phyloP scores from a whole-genome alignment of 495 filamentous ascomycete genomes.

The Neurospora sp. region DNA sequence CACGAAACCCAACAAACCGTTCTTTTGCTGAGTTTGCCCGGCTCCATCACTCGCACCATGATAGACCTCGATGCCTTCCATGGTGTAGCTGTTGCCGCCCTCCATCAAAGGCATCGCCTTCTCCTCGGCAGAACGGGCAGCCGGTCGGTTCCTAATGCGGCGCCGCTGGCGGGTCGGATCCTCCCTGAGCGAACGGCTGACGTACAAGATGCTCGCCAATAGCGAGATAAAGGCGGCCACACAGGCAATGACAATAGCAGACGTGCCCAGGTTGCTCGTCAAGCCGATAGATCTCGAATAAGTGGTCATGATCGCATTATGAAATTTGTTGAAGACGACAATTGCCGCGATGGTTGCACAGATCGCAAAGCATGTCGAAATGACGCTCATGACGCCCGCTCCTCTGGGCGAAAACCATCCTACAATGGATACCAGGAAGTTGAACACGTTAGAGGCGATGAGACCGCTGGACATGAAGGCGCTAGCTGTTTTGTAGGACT shows the following conservation, averaged over 20 bases:
- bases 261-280: constrained; percentile 8
- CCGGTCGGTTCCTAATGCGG: background rate
- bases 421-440: constrained; percentile 13
- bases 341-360: constrained; percentile 17
- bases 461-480: constrained; percentile 22
- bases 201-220: constrained; percentile 9
- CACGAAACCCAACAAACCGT: background rate
- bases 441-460: constrained; percentile 17
- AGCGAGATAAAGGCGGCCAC: constrained; percentile 14
- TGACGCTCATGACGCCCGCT: constrained; percentile 9
- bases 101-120: constrained; percentile 1
- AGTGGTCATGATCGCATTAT: constrained; percentile 17
- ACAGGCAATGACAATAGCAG: constrained; percentile 19
- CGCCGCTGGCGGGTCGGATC: background rate
- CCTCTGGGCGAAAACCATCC: constrained; percentile 11
- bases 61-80: background rate
- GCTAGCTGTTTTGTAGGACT: constrained; percentile 14
- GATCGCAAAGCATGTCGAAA: constrained; percentile 21
- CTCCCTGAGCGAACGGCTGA: background rate
- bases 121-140: constrained; percentile 3
- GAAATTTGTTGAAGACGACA: constrained; percentile 18
- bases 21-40: background rate
- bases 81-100: background rate
- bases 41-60: background rate
- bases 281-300: constrained; percentile 17